These are phyloP conservation scores for Phaeosphaeria sp. DNA, from an alignment of 2,329 filamentous ascomycete genomes.

Conservation along the genomic window DNA sequence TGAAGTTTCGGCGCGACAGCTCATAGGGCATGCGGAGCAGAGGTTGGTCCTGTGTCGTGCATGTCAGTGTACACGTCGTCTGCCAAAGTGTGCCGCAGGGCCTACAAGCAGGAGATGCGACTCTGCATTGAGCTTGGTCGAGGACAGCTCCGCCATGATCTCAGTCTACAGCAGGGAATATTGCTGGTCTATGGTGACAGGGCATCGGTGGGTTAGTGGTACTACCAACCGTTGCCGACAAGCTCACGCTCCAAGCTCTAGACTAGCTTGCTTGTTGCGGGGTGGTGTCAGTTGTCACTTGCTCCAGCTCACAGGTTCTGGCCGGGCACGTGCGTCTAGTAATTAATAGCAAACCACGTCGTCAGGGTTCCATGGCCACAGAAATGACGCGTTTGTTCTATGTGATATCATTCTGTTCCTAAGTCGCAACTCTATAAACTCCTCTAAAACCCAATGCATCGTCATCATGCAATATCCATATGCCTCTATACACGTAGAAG, in stretches of 20 bases:
- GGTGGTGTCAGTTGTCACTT: conserved; percentile 24
- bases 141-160: conserved; percentile 56
- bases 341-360: not conserved
- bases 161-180: not conserved
- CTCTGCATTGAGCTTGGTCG: conserved; percentile 74
- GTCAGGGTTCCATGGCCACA: not conserved
- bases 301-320: conserved; percentile 22
- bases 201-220: no score
- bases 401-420: conserved; percentile 43
- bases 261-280: no score
- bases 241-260: not conserved
- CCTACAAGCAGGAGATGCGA: conserved; percentile 76
- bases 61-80: conserved; percentile 1
- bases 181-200: no score
- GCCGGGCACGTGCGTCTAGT: conserved; percentile 8
- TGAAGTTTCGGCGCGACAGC: conserved; percentile 92
- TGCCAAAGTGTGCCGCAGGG: not conserved
- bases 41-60: conserved; percentile 77
- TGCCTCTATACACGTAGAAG: conserved; percentile 38
- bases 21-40: conserved; percentile 92
- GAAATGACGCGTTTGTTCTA: conserved; percentile 16
- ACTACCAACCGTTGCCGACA: not conserved
- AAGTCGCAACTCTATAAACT: conserved; percentile 44
- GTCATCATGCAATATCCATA: conserved; percentile 40
- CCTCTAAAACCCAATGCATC: conserved; percentile 49